Percentiles rank a stretch among this genome's conserved stretches.
These are phyloP conservation scores for Quambalaria eucalypti DNA, from an alignment of 1,284 basidiomycete species.

Conservation along the genomic window DNA sequence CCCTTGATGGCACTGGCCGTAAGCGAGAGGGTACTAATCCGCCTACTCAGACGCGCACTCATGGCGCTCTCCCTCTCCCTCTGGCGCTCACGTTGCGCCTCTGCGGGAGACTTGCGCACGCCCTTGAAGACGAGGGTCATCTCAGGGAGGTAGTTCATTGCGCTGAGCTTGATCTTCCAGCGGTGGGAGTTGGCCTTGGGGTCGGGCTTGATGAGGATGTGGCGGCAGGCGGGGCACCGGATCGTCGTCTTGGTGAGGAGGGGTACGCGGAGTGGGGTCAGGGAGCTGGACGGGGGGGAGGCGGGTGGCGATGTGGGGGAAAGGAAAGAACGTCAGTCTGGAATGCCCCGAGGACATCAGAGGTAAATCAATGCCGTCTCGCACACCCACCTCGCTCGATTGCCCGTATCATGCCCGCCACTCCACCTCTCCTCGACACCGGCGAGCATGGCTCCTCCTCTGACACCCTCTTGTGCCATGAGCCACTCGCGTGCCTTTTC, in stretches of 20 bases:
- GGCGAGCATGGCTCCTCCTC: too few relatives aligned
- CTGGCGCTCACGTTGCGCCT: background rate
- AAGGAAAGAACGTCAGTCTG: too few relatives aligned
- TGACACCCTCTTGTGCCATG: too few relatives aligned
- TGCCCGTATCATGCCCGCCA: too few relatives aligned
- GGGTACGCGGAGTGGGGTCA: slow-evolving; percentile 77
- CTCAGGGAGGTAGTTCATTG: slow-evolving; percentile 81
- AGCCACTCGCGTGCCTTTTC: too few relatives aligned
- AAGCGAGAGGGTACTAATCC: background rate
- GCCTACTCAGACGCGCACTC: background rate
- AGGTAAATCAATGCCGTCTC: too few relatives aligned
- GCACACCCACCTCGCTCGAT: too few relatives aligned
- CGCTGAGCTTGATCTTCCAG: slow-evolving; percentile 95
- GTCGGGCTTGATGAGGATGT: slow-evolving; percentile 96
- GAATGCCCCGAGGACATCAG: too few relatives aligned
- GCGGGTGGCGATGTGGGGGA: too few relatives aligned
- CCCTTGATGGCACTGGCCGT: background rate
- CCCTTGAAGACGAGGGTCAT: slow-evolving; percentile 52
- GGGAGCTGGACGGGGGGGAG: slow-evolving; percentile 56
- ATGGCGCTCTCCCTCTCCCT: background rate
- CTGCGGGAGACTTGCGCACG: background rate
- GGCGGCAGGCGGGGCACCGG: slow-evolving; percentile 83
- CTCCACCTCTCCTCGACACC: too few relatives aligned
- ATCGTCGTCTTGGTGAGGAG: slow-evolving; percentile 87
- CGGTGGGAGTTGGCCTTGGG: slow-evolving; percentile 84